Conservation (phyloP, 2,329 filamentous ascomycete species). For the Fusarium hainanense region DNA sequence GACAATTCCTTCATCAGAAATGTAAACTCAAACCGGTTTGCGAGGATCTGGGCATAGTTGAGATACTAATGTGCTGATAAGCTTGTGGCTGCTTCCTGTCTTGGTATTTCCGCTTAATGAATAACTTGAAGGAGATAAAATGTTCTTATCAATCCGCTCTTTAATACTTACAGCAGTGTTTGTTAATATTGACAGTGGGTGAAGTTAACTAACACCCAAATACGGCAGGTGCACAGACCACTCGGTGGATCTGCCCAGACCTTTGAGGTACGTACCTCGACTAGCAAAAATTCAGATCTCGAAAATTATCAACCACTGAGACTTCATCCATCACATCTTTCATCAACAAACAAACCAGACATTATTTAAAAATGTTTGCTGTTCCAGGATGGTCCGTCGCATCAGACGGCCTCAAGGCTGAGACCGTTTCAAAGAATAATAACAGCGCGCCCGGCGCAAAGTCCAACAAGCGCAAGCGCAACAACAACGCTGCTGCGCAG, state of each 20-base stretch:
- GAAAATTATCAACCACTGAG: constrained; percentile 24
- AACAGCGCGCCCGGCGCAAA: constrained; percentile 55
- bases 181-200: not conserved
- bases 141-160: not conserved
- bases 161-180: not conserved
- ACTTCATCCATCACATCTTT: constrained; percentile 20
- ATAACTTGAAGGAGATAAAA: not conserved
- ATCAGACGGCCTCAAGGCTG: constrained; percentile 75
- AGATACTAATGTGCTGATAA: not conserved
- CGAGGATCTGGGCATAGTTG: not conserved
- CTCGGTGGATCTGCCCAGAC: not conserved
- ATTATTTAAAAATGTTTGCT: constrained; percentile 76
- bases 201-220: constrained; percentile 8
- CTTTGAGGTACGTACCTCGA: constrained; percentile 21
- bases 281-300: constrained; percentile 25
- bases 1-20: not conserved
- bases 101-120: not conserved
- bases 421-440: constrained; percentile 58
- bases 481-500: constrained; percentile 36
- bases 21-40: not conserved
- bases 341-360: constrained; percentile 1
- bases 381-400: constrained; percentile 93
- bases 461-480: constrained; percentile 69
- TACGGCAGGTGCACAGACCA: constrained; percentile 19
- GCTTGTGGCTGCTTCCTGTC: rapidly evolving